Evolutionary conservation across 2,329 filamentous ascomycete species (phyloP).

Genomic region (Epichloe uncinata): DNA sequence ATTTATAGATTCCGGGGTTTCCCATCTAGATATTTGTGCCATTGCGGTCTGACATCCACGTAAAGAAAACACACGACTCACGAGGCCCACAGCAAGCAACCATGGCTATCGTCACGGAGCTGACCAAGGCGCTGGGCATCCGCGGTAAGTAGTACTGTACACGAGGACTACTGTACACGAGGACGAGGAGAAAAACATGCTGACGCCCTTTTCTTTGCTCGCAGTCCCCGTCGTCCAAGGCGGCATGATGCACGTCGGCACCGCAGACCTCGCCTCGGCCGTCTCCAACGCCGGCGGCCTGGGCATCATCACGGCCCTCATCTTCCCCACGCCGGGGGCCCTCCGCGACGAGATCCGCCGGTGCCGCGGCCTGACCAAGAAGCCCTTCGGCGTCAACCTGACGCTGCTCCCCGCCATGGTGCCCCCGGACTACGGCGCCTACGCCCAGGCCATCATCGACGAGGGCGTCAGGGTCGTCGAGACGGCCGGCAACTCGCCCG

Average conservation of each 20-base stretch:
- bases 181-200: background rate
- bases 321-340: slow-evolving; percentile 82
- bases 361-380: slow-evolving; percentile 65
- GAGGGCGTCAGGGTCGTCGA: slow-evolving; percentile 87
- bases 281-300: slow-evolving; percentile 74
- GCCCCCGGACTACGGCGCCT: slow-evolving; percentile 89
- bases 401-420: slow-evolving; percentile 83
- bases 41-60: too few species aligned
- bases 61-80: too few species aligned
- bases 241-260: slow-evolving; percentile 79
- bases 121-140: slow-evolving; percentile 46
- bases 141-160: slow-evolving; percentile 22
- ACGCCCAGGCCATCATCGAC: slow-evolving; percentile 84
- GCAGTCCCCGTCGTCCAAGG: slow-evolving; percentile 71
- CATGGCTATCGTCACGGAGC: slow-evolving; percentile 45
- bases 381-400: slow-evolving; percentile 86
- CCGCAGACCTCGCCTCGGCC: slow-evolving; percentile 63
- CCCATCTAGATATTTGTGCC: too few species aligned
- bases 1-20: too few species aligned
- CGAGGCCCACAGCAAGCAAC: slow-evolving; percentile 6
- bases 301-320: slow-evolving; percentile 75
- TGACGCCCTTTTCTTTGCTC: background rate
- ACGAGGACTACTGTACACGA: background rate
- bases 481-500: slow-evolving; percentile 78
- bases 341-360: slow-evolving; percentile 86